phyloP scores from a whole-genome alignment of 176 grass and related monocot species.

The sorghum (Sorghum bicolor) region Sorghum_bicolor_NCBIv3 NC_012878.2:53256501-53257000 shows the following conservation, averaged over 20 bases:
- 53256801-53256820: background rate
- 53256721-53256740: background rate
- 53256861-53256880: slow-evolving; percentile 1
- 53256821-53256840: background rate
- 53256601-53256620: background rate
- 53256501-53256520: background rate
- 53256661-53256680: background rate
- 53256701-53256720: background rate
- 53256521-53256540: background rate
- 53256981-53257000: background rate
- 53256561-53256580: slow-evolving; percentile 14
- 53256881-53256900: background rate
- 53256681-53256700: background rate
- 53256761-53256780: background rate
- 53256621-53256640: background rate
- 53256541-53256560: background rate
- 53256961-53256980: background rate
- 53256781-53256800: slow-evolving; percentile 20
- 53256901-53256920: background rate
- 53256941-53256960: background rate
- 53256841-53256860: background rate
- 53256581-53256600: background rate
- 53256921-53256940: background rate
- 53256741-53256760: background rate
- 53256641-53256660: background rate